Evolutionary conservation across 768 basidiomycete species (phyloP).

Genomic region (Leucocoprinus sp.): DNA sequence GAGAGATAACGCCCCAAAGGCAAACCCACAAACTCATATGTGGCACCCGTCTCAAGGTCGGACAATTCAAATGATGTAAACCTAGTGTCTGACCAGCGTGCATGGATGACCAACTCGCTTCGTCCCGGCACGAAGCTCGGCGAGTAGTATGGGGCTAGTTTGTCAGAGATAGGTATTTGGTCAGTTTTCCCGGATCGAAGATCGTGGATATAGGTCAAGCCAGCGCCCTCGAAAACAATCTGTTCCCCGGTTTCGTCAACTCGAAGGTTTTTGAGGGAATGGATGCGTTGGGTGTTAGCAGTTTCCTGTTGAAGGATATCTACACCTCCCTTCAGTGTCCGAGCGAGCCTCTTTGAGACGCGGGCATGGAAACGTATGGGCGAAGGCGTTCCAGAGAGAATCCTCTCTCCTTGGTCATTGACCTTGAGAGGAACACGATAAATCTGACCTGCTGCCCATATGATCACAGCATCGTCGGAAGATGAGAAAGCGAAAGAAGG

Average conservation of each 20-base stretch:
- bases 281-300: conserved; percentile 43
- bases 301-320: conserved; percentile 50
- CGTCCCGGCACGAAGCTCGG: conserved; percentile 53
- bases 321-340: conserved; percentile 42
- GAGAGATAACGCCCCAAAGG: conserved; percentile 61
- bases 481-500: conserved; percentile 68
- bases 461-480: conserved; percentile 48
- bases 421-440: conserved; percentile 47
- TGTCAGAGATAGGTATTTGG: conserved; percentile 41
- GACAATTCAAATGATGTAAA: conserved; percentile 64
- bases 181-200: conserved; percentile 24
- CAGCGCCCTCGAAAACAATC: conserved; percentile 64
- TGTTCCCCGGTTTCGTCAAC: conserved; percentile 45
- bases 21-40: conserved; percentile 44
- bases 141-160: conserved; percentile 51
- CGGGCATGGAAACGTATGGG: conserved; percentile 54
- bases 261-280: conserved; percentile 53
- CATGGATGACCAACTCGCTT: conserved; percentile 48
- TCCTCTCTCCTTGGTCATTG: conserved; percentile 47
- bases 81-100: conserved; percentile 57
- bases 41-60: conserved; percentile 34
- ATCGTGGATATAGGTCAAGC: conserved; percentile 44
- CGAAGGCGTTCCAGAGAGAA: conserved; percentile 30
- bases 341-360: conserved; percentile 56
- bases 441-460: conserved; percentile 71